These are phyloP conservation scores for Zymoseptoria brevis DNA, from an alignment of 2,329 filamentous ascomycete species.

Conservation along the genomic window DNA sequence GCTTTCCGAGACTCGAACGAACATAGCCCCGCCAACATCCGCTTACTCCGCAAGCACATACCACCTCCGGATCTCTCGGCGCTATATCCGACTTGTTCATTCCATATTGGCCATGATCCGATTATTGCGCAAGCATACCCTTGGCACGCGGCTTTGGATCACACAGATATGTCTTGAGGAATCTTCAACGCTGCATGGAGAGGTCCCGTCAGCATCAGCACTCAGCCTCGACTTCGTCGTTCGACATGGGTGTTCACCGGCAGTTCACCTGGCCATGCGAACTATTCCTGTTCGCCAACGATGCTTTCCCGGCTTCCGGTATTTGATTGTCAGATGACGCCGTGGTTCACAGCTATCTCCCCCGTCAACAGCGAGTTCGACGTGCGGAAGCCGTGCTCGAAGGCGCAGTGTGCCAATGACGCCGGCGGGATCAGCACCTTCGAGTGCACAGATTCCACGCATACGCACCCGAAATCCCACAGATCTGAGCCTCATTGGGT, in stretches of 20 bases:
- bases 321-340: background rate
- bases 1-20: too few relatives aligned
- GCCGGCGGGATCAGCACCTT: background rate
- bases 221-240: background rate
- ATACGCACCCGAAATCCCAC: background rate
- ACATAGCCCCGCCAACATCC: too few relatives aligned
- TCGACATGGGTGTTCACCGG: background rate
- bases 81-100: background rate
- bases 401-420: background rate
- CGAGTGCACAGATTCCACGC: background rate
- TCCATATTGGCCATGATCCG: background rate
- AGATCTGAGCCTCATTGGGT: background rate
- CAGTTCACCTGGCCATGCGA: background rate
- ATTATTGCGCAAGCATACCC: background rate
- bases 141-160: background rate
- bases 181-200: too few relatives aligned
- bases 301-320: background rate
- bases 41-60: too few relatives aligned
- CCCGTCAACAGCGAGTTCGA: background rate
- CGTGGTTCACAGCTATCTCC: background rate
- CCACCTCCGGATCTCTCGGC: too few relatives aligned
- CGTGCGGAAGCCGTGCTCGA: too few relatives aligned
- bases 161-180: background rate
- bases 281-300: background rate
- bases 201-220: background rate